Evolutionary conservation across 2,329 filamentous ascomycete genomes (phyloP).

Genomic region (Fusarium clavum): DNA sequence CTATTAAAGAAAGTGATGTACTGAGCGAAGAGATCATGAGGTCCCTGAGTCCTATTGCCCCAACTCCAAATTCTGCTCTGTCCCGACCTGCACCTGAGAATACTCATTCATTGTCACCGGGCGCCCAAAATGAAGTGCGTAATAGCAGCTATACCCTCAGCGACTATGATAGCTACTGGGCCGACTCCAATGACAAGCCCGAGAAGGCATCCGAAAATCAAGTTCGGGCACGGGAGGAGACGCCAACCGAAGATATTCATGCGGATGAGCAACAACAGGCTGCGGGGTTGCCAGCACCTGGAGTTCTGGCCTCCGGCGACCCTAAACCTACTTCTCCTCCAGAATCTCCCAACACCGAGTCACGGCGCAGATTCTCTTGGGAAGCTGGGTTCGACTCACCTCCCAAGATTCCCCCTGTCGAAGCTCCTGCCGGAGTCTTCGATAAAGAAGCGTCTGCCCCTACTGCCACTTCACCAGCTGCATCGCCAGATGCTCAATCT

Average conservation of each 20-base stretch:
- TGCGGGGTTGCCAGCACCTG: background rate
- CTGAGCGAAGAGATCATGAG: constrained; percentile 80
- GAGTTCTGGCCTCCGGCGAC: constrained; percentile 4
- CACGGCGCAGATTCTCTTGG: constrained; percentile 54
- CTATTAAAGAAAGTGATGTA: constrained; percentile 76
- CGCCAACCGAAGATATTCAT: background rate
- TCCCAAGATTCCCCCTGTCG: constrained; percentile 25
- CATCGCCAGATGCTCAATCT: constrained; percentile 24
- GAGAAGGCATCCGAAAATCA: constrained; percentile 9
- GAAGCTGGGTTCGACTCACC: constrained; percentile 47
- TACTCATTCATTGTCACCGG: constrained; percentile 33
- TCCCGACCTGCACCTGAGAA: constrained; percentile 27
- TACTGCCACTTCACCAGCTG: constrained; percentile 24
- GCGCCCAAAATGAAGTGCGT: constrained; percentile 44
- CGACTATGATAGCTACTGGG: constrained; percentile 77
- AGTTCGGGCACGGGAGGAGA: constrained; percentile 10
- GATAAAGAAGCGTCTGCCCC: constrained; percentile 14
- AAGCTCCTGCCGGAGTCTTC: constrained; percentile 15
- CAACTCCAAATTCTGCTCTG: constrained; percentile 35
- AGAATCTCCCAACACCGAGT: constrained; percentile 16
- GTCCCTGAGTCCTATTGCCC: constrained; percentile 67
- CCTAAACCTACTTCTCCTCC: constrained; percentile 7
- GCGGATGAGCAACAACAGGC: constrained; percentile 2
- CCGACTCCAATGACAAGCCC: constrained; percentile 50
- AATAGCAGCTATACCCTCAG: constrained; percentile 73